A percentile compares a stretch with the other conserved stretches of the same genome.
Conservation (phyloP, 2,329 filamentous ascomycete genomes). For the Ophiocordyceps camponoti-leonardi region DNA sequence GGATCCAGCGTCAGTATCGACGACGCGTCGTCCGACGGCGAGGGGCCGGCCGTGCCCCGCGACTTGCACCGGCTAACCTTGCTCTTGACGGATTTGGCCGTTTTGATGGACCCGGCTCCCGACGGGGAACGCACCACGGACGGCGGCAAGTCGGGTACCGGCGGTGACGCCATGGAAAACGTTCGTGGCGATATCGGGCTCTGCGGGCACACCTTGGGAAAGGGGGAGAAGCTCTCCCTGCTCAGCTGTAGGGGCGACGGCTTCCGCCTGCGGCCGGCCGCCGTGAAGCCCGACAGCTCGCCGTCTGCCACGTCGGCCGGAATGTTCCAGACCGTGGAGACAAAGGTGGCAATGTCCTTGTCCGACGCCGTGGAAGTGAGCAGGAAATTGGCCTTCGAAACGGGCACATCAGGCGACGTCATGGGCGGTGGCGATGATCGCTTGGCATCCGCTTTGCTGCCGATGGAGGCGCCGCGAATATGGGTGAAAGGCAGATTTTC, state of each 20-base stretch:
- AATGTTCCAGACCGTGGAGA: slow-evolving; percentile 32
- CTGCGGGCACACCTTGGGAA: slow-evolving; percentile 9
- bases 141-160: slow-evolving; percentile 2
- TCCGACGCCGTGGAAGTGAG: slow-evolving; percentile 36
- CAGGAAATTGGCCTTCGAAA: slow-evolving; percentile 38
- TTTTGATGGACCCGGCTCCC: slow-evolving; percentile 8
- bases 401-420: slow-evolving; percentile 14
- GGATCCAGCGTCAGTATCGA: slow-evolving; percentile 19
- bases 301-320: slow-evolving; percentile 15
- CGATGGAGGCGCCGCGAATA: slow-evolving; percentile 17
- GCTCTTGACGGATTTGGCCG: slow-evolving; percentile 13
- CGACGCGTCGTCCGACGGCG: slow-evolving; percentile 8
- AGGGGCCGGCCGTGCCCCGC: slow-evolving; percentile 4
- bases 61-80: slow-evolving; percentile 12
- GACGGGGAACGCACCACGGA: slow-evolving; percentile 3
- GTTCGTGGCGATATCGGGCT: slow-evolving; percentile 7
- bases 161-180: not conserved
- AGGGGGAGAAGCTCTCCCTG: slow-evolving; percentile 13
- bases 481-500: slow-evolving; percentile 20
- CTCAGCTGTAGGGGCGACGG: slow-evolving; percentile 9
- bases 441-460: slow-evolving; percentile 8
- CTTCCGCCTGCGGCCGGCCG: slow-evolving; percentile 6
- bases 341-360: slow-evolving; percentile 34
- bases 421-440: slow-evolving; percentile 8
- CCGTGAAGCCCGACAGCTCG: slow-evolving; percentile 21